Percentiles rank a stretch among this genome's conserved stretches.
These are phyloP conservation scores for Cinchona pubescens DNA, from an alignment of 257 asterid species.

Conservation along the genomic window DNA sequence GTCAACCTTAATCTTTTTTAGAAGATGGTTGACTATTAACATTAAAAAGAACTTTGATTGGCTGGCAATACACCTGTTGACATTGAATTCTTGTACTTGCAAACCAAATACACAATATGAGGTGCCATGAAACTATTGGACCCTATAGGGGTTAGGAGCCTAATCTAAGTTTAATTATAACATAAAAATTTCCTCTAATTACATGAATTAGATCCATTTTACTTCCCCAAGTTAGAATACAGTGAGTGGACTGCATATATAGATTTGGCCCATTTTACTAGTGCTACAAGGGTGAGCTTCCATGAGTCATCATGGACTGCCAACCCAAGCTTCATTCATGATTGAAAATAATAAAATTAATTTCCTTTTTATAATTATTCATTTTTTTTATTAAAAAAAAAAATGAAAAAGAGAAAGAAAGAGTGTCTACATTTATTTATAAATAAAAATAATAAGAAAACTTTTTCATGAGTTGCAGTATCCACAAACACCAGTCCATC, in stretches of 20 bases:
- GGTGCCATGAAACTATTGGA: not conserved
- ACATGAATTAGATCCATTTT: not conserved
- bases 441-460: slow-evolving; percentile 34
- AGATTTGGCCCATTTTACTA: slow-evolving; percentile 40
- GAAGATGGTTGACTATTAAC: slow-evolving; percentile 36
- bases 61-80: slow-evolving; percentile 46
- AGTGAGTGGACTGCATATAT: slow-evolving; percentile 43
- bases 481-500: slow-evolving; percentile 67
- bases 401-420: not conserved
- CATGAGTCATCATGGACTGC: slow-evolving; percentile 36
- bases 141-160: not conserved
- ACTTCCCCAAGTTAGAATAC: not conserved
- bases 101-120: not conserved
- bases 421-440: not conserved
- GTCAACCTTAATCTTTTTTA: slow-evolving; percentile 54
- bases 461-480: slow-evolving; percentile 53
- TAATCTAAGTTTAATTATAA: not conserved
- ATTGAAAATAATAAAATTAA: not conserved
- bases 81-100: slow-evolving; percentile 7
- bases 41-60: slow-evolving; percentile 37
- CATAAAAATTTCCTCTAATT: not conserved
- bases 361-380: not conserved
- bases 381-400: not conserved
- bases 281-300: slow-evolving; percentile 27
- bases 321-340: slow-evolving; percentile 37